Percentiles rank a stretch among this genome's conserved stretches.
These are phyloP conservation scores for Teratosphaeria zuluensis DNA, from an alignment of 2,329 filamentous ascomycete species.

Conservation along the genomic window DNA sequence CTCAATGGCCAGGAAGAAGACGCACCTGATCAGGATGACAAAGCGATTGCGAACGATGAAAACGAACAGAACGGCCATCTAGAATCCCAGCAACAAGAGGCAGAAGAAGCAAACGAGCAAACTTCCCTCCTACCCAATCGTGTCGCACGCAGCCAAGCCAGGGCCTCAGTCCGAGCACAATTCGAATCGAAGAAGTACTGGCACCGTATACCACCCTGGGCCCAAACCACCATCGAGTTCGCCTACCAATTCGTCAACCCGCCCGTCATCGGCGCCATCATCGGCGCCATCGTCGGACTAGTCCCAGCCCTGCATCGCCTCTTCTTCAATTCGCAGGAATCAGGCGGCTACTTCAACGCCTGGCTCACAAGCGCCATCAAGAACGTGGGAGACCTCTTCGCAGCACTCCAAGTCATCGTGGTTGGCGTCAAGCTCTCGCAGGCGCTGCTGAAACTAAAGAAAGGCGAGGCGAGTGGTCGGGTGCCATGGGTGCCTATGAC, in stretches of 20 bases:
- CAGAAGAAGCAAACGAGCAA: conserved; percentile 33
- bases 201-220: conserved; percentile 27
- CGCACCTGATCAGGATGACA: conserved; percentile 22
- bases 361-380: conserved; percentile 55
- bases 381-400: conserved; percentile 55
- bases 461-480: conserved; percentile 30
- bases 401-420: conserved; percentile 54
- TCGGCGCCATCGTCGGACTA: conserved; percentile 52
- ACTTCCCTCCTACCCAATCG: conserved; percentile 43
- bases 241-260: conserved; percentile 49
- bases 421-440: conserved; percentile 56
- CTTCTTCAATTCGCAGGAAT: conserved; percentile 49
- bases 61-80: conserved; percentile 22
- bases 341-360: conserved; percentile 56
- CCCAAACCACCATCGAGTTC: conserved; percentile 32
- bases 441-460: conserved; percentile 40
- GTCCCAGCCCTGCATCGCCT: conserved; percentile 48
- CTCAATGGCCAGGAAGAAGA: conserved; percentile 41
- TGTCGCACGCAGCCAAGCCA: conserved; percentile 21
- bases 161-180: conserved; percentile 25
- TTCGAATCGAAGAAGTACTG: conserved; percentile 26
- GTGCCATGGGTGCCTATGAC: conserved; percentile 45
- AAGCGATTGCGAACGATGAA: conserved; percentile 7
- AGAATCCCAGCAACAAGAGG: conserved; percentile 18
- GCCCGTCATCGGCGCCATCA: conserved; percentile 49